A percentile compares a stretch with the other conserved stretches of the same genome.
These are phyloP conservation scores for Abortiporus biennis DNA, from an alignment of 1,284 basidiomycete species.

Conservation along the genomic window DNA sequence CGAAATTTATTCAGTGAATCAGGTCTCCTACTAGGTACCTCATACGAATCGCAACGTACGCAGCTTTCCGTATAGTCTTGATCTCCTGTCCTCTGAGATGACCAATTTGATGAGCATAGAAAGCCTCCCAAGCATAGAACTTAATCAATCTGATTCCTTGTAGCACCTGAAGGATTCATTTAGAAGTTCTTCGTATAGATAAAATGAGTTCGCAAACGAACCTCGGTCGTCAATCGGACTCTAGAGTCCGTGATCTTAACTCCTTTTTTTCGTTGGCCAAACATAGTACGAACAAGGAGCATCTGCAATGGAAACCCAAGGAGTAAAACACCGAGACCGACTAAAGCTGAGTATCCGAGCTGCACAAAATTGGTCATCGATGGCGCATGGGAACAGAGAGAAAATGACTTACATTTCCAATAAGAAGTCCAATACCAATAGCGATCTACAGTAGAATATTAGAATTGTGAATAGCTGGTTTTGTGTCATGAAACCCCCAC, in stretches of 20 bases:
- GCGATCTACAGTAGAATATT: conserved; percentile 34
- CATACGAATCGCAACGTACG: too few species aligned
- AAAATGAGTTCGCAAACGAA: conserved; percentile 14
- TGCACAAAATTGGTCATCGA: conserved; percentile 18
- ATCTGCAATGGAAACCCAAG: conserved; percentile 60
- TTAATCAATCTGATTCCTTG: conserved; percentile 62
- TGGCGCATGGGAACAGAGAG: not conserved
- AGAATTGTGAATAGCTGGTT: not conserved
- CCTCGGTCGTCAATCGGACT: conserved; percentile 59
- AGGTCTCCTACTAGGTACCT: too few species aligned
- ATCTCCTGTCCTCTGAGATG: conserved; percentile 48
- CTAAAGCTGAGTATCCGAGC: conserved; percentile 66
- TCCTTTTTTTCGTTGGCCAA: conserved; percentile 55
- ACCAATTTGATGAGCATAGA: conserved; percentile 53
- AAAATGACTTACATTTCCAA: conserved; percentile 41
- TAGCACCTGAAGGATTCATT: conserved; percentile 38
- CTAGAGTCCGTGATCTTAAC: conserved; percentile 71
- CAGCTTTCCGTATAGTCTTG: conserved; percentile 37
- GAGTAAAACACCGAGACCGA: conserved; percentile 60
- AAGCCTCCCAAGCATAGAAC: conserved; percentile 55
- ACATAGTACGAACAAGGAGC: conserved; percentile 58
- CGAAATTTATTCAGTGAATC: too few species aligned
- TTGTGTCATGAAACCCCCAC: conserved; percentile 20
- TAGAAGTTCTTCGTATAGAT: not conserved
- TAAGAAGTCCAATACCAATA: conserved; percentile 60